Evolutionary conservation across 1,284 basidiomycete species (phyloP), one percentile per base, ranked within the genome.

Genomic region (Malassezia globosa): DNA sequence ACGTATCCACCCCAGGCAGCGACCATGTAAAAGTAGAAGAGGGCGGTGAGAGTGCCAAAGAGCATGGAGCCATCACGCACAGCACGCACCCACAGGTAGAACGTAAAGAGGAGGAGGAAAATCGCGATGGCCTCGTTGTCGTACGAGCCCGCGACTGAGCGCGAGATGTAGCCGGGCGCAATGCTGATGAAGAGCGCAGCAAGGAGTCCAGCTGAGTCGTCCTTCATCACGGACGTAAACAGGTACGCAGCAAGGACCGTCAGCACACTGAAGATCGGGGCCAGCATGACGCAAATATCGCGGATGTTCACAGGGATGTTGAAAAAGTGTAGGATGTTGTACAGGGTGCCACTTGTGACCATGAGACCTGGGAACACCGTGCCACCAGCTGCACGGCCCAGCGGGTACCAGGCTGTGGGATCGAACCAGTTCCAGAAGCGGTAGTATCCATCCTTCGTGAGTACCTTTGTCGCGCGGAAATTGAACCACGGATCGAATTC

Each of bases 1-100:
- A 87, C 94, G 74, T 97, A 99, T 59, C 94, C 94, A 42, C 94
- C 94, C 94, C 94, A 99, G 11, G 94, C 94, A 40, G 94, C 92
- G 14, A 99, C 94, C 94, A 99, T 99, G 79, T 96, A 99, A 61
- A 95, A 96, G 77, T 99, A 99, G 76, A 97, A 96, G 13, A 97
- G 75, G 6, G 90, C 94, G 19, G 90, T 83, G 38, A 85, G 72
- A 18, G 86, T 86, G 31, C 89, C 92, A 68, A 82, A 96, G 55
- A 92, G 80, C 0, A 88, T 88, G 52, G 86, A 90, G 33, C 94
- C 94, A 38, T 81, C 80, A 75, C 96, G 96, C 51, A 96, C 77
- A 19, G 94, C 90, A 70, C 87, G 89, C 74, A 99, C 92, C 94
- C 94, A 97, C 54, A 81, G 80, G 76, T 81, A 97, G 76, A 99